phyloP scores from a whole-genome alignment of 1,284 basidiomycete genomes.

The Ceratobasidium sp. region DNA sequence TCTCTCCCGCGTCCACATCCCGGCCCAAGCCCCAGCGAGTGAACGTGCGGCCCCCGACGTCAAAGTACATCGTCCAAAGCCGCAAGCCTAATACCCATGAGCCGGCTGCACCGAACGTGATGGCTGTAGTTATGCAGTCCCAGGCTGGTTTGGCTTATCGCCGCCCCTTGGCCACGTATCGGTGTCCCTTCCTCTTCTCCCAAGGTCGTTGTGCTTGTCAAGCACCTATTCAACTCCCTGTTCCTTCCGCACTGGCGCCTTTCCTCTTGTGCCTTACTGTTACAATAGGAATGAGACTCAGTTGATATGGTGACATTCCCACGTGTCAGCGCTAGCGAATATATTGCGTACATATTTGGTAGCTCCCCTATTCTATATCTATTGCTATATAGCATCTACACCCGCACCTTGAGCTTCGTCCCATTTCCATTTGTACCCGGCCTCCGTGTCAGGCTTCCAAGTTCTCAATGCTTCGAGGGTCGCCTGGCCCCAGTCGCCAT shows the following conservation, averaged over 20 bases:
- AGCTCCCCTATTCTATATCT: neutral
- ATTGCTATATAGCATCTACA: neutral
- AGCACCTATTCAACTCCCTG: too few species aligned
- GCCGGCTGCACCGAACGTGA: neutral
- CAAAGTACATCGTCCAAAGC: neutral
- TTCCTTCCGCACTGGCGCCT: too few species aligned
- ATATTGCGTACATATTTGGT: neutral
- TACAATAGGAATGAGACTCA: neutral
- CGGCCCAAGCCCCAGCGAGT: neutral
- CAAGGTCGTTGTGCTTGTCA: neutral
- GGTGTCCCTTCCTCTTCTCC: too few species aligned
- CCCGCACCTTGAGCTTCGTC: neutral
- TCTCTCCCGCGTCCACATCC: conserved; percentile 22
- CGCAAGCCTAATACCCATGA: neutral
- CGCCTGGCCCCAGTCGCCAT: conserved; percentile 77
- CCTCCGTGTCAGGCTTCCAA: conserved; percentile 55
- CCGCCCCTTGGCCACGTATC: too few species aligned
- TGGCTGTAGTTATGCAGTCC: neutral
- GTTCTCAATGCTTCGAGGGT: conserved; percentile 67
- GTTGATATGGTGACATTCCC: conserved; percentile 8
- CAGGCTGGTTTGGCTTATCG: too few species aligned
- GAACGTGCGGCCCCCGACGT: neutral
- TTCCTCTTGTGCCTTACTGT: neutral
- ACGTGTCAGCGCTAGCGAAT: conserved; percentile 1
- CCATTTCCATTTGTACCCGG: conserved; percentile 20